These are phyloP conservation scores for Penicillium verhagenii DNA, from an alignment of 495 filamentous ascomycete species.

Conservation along the genomic window DNA sequence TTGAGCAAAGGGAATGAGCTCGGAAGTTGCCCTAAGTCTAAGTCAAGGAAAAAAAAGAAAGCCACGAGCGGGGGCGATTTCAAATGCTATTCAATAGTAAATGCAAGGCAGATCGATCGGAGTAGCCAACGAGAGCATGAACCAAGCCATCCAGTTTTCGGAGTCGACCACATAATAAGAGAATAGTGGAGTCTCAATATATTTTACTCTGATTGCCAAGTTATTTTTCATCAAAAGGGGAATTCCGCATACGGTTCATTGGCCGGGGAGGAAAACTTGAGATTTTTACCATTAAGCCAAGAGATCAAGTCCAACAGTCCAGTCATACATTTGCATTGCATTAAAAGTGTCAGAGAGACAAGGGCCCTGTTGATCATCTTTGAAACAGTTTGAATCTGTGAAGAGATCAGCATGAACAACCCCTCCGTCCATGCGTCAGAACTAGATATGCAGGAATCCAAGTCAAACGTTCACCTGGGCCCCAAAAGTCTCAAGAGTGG, in stretches of 20 bases:
- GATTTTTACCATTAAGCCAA: no score
- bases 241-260: not conserved
- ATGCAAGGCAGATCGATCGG: not conserved
- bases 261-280: not conserved
- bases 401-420: not conserved
- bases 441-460: not conserved
- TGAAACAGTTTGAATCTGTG: not conserved
- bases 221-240: not conserved
- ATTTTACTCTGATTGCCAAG: not conserved
- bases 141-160: not conserved
- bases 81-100: conserved; percentile 7
- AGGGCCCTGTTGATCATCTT: not conserved
- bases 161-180: not conserved
- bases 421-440: not conserved
- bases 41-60: conserved; percentile 11
- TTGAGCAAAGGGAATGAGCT: not conserved
- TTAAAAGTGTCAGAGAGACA: not conserved
- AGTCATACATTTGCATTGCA: no score
- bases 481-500: not conserved
- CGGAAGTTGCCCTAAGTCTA: no score
- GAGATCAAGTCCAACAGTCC: no score
- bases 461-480: no score
- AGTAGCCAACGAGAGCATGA: conserved; percentile 11
- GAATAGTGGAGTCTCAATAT: not conserved
- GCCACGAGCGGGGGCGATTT: conserved; percentile 6